Conservation (phyloP, 169 alveolate species). For the Plasmodium blacklocki region DNA sequence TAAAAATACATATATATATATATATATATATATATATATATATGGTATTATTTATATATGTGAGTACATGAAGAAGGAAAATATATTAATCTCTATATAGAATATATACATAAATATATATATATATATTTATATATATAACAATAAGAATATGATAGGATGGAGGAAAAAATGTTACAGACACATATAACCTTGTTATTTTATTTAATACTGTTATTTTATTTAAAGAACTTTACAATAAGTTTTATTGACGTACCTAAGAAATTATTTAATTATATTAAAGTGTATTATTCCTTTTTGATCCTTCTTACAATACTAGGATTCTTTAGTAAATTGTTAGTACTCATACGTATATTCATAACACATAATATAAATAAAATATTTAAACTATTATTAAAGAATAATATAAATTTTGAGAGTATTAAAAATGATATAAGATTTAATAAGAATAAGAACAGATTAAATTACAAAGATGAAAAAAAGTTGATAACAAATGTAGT, state of each 20-base stretch:
- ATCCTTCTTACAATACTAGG: constrained; percentile 47
- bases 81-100: too few species aligned
- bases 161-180: constrained; percentile 61
- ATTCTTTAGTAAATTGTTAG: constrained; percentile 18
- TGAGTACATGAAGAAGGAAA: too few species aligned
- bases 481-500: neutral
- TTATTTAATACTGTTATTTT: constrained; percentile 45
- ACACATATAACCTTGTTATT: constrained; percentile 56
- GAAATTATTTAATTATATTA: constrained; percentile 33
- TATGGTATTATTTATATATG: neutral
- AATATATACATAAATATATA: too few species aligned
- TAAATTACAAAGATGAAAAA: too few species aligned
- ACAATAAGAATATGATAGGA: neutral
- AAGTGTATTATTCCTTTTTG: constrained; percentile 43
- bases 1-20: neutral
- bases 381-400: neutral
- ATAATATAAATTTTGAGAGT: neutral
- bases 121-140: too few species aligned
- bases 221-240: constrained; percentile 41
- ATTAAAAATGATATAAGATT: neutral
- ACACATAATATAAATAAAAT: constrained; percentile 11
- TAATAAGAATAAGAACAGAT: neutral
- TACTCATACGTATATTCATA: constrained; percentile 2
- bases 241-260: constrained; percentile 47
- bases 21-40: neutral